Evolutionary conservation across 2,329 filamentous ascomycete species (phyloP), one percentile per base, ranked within the genome.

Genomic region (Gaeumannomyces tritici): DNA sequence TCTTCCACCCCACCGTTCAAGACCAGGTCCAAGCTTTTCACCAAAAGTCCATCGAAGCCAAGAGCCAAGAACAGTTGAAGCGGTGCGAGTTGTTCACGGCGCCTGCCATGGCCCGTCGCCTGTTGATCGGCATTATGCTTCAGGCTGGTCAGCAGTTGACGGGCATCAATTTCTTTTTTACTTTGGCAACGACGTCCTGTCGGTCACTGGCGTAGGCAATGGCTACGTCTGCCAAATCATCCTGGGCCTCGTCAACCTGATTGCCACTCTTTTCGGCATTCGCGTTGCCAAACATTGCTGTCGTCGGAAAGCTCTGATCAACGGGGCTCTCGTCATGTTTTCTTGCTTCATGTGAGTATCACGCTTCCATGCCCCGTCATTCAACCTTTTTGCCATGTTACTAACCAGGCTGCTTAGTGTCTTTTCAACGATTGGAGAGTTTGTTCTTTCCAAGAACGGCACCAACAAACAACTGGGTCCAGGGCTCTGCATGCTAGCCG

Each of bases 401-500:
- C 51, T 26, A 55, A 21, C 51, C 51, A 55, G 5, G 8, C 12
- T n/a, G n/a, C 15, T 28, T 26, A 57, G 55, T 1, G 75, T 91
- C 64, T 89, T 88, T 70, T 86, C 83, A 29, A 77, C 79, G n/a
- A n/a, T n/a, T n/a, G n/a, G n/a, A n/a, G n/a, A n/a, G n/a, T n/a
- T n/a, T n/a, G n/a, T n/a, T n/a, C n/a, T n/a, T n/a, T n/a, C n/a
- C n/a, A n/a, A n/a, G n/a, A n/a, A n/a, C n/a, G n/a, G n/a, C n/a
- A n/a, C 29, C 9, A 31, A 31, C 29, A 31, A 31, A 31, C n/a
- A n/a, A n/a, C n/a, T n/a, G n/a, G n/a, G n/a, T n/a, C n/a, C n/a
- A n/a, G n/a, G n/a, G n/a, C n/a, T n/a, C n/a, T n/a, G 86, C 64
- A 87, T 90, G 82, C 89, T 91, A 67, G 84, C 89, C 12, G 83